Base-by-base conservation (phyloP, 306 rosid genomes). In the Sicyos edulis region DNA sequence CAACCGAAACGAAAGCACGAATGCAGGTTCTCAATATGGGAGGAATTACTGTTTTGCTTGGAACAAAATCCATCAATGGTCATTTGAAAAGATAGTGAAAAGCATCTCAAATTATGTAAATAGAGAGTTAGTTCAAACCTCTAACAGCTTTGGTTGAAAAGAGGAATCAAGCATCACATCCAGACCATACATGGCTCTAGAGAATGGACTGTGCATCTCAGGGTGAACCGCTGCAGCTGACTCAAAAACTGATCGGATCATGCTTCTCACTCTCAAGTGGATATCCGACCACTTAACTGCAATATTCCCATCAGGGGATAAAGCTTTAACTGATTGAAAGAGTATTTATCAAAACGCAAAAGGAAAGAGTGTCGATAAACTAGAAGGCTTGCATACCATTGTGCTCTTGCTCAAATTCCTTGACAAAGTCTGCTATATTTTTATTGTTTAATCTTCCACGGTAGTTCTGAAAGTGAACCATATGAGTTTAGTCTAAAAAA, bases 401-500 rank as follows among this genome's bases (percentile, higher is more conserved):
- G 80, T 93, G 98, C 70, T 93, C 95, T 78, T 84, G 90, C 85
- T 93, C 96, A 75, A 93, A 93, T 81, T 93, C 96, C 80, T 71
- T 78, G 77, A 90, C 96, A 79, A 93, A 93, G 12, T 93, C 97
- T 10, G 73, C 70, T 0, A 85, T 83, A 72, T 75, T 84, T 84
- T 87, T 93, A 80, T 85, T 84, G 74, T 84, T 88, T 77, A 93
- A 73, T 80, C 54, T 78, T 76, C 98, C 98, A 20, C 97, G 90
- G 66, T 93, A 93, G 75, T 83, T 93, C 97, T 93, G 86, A 57
- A 24, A 68, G 20, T 49, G 4, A 47, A 68, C 40, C 72, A 67
- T 47, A 20, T 7, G 29, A 44, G 8, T 50, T 24, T 66, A 32
- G 54, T 19, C 71, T 19, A 65, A 65, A 60, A 10, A 65, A 19